Base-by-base conservation (phyloP, 345 rosid species). In the Eutrema japonicum region DNA sequence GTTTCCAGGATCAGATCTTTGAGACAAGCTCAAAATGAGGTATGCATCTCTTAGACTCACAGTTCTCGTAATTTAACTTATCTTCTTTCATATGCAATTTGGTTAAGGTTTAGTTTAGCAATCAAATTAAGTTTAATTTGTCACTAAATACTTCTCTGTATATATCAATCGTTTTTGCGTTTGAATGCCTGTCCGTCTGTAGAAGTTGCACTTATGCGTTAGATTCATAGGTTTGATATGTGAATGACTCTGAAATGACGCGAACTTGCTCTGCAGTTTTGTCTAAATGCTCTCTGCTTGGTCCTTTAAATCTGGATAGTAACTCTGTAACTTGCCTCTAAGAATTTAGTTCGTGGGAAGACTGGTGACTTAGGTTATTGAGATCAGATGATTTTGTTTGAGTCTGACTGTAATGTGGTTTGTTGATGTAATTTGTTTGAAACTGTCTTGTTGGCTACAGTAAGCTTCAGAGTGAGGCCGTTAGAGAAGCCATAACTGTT, bases 381-480 rank as follows among this genome's bases (percentile, higher is more conserved):
- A 11, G 45, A 42, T 62, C 3, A 12, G 13, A 26, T 54, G 16
- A 13, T 50, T 50, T 4, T 71, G 59, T 59, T 29, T 38, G 40
- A 26, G 9, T 61, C 16, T 47, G 45, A 37, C 40, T 43, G 33
- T 35, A 36, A 11, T 29, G 8, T 7, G 45, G n/a, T 7, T 14
- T 61, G 56, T 41, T 58, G 41, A 54, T 36, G 36, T 40, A 62
- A 30, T 30, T 56, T 35, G 32, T 40, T 63, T 56, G 60, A 64
- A 1, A 3, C 0, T 42, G 52, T 40, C 0, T 47, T 27, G 42
- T 47, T 40, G 27, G 5, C 2, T 59, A 58, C 78, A 90, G 96
- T 83, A 90, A 90, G 85, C 88, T 90, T 71, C 82, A 80, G 79
- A 80, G 91, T 47, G 96, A 90, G 33, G 79, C 91, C 0, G 43